These are phyloP conservation scores for Candida labiduridarum DNA, from an alignment of 1,139 yeast species.

Conservation along the genomic window DNA sequence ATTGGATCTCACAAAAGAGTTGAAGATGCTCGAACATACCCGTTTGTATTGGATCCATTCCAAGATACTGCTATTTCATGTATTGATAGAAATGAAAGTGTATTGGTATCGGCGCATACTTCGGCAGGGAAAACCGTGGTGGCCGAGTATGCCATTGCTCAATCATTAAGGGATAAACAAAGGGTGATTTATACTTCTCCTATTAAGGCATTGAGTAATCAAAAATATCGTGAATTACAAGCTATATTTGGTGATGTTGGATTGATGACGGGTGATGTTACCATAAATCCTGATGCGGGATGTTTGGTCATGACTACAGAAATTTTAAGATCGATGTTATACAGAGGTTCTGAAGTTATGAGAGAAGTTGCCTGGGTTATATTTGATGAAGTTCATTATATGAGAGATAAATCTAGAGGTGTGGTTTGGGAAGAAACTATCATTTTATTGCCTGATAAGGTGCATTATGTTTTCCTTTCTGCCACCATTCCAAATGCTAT, in stretches of 20 bases:
- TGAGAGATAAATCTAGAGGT: conserved; percentile 95
- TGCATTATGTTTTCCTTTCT: conserved; percentile 80
- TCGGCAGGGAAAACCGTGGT: conserved; percentile 99
- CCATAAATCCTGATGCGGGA: conserved; percentile 94
- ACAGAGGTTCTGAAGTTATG: conserved; percentile 92
- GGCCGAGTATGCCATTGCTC: conserved; percentile 98
- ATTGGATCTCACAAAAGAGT: conserved; percentile 80
- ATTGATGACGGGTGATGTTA: conserved; percentile 96
- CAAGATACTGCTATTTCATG: conserved; percentile 96
- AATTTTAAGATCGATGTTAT: conserved; percentile 87
- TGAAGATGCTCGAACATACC: conserved; percentile 83
- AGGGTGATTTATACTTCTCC: conserved; percentile 97
- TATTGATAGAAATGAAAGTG: conserved; percentile 93
- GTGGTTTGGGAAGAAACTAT: conserved; percentile 99
- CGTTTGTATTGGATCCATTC: conserved; percentile 91
- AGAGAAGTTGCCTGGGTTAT: conserved; percentile 97
- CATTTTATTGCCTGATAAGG: conserved; percentile 92
- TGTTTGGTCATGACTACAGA: conserved; percentile 98
- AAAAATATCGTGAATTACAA: conserved; percentile 88
- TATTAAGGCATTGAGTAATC: conserved; percentile 94
- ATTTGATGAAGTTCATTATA: conserved; percentile 95
- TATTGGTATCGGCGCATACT: conserved; percentile 95
- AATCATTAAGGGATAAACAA: conserved; percentile 85
- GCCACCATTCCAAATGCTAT: conserved; percentile 98
- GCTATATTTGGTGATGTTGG: conserved; percentile 97